Conservation (phyloP, 495 filamentous ascomycete species). For the Aspergillus ellipticus region DNA sequence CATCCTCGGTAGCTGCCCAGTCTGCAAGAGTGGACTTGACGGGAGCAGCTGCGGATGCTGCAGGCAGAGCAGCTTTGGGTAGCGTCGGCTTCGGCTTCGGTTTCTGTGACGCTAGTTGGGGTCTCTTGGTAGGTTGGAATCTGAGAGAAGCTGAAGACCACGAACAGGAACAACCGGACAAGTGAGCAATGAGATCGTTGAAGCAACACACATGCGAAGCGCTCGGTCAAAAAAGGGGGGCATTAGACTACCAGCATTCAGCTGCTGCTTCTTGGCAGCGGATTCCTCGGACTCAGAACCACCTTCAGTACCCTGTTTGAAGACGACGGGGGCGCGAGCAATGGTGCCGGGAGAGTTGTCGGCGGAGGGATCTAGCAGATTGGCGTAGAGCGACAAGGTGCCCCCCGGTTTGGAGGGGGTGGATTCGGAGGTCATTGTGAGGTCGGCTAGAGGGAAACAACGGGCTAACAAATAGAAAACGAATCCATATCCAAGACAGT, state of each 20-base stretch:
- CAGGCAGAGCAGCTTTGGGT: conserved; percentile 36
- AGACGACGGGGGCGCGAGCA: conserved; percentile 75
- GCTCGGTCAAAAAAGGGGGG: conserved; percentile 21
- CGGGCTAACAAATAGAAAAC: not conserved
- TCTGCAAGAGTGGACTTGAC: conserved; percentile 73
- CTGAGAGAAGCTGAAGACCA: conserved; percentile 61
- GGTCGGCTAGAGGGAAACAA: not conserved
- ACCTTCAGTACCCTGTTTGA: conserved; percentile 53
- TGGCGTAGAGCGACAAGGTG: conserved; percentile 59
- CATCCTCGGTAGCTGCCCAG: conserved; percentile 77
- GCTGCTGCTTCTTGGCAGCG: conserved; percentile 63
- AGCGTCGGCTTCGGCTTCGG: conserved; percentile 57
- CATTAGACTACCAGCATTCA: conserved; percentile 67
- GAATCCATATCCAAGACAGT: not conserved
- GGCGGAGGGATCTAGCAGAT: conserved; percentile 55
- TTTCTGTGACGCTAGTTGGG: conserved; percentile 66
- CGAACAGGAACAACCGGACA: conserved; percentile 28
- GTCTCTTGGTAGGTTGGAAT: conserved; percentile 82
- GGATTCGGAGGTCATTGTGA: conserved; percentile 35
- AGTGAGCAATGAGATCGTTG: conserved; percentile 46
- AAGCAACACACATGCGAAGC: conserved; percentile 9
- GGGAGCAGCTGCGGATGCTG: conserved; percentile 22
- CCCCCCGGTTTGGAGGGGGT: conserved; percentile 32
- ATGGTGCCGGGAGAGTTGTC: conserved; percentile 58
- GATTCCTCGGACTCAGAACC: conserved; percentile 51